Conservation (phyloP, 2,329 filamentous ascomycete genomes). For the Epichloe elymi region DNA sequence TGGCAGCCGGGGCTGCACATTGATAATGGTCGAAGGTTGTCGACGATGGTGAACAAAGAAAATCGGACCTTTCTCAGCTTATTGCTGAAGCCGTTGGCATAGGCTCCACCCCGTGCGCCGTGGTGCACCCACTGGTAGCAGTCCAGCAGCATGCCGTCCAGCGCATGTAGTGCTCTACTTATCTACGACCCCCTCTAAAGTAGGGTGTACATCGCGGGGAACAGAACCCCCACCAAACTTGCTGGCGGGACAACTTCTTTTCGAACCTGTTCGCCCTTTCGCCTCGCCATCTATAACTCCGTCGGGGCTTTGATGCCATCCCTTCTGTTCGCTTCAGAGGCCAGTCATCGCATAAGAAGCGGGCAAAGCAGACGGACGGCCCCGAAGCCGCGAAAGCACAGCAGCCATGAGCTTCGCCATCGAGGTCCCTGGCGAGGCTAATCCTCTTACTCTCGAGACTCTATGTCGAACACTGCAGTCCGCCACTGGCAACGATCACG, state of each 20-base stretch:
- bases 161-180: too few relatives aligned
- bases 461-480: constrained; percentile 51
- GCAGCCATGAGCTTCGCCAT: constrained; percentile 53
- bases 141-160: too few relatives aligned
- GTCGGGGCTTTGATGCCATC: background rate
- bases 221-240: background rate
- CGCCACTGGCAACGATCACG: constrained; percentile 48
- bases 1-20: background rate
- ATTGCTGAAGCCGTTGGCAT: constrained; percentile 1
- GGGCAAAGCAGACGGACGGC: background rate
- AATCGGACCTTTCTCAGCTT: background rate
- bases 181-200: background rate
- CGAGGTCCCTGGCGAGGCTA: constrained; percentile 73
- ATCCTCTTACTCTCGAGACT: constrained; percentile 49
- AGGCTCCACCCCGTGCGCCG: background rate
- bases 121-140: too few relatives aligned
- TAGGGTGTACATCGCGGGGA: background rate
- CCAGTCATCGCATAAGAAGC: background rate
- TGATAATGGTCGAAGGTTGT: background rate
- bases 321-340: background rate
- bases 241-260: background rate
- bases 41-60: background rate
- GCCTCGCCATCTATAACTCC: background rate
- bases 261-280: background rate
- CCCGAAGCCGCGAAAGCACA: background rate